Conservation (phyloP, 495 filamentous ascomycete species). For the Aspergillus indologenus region DNA sequence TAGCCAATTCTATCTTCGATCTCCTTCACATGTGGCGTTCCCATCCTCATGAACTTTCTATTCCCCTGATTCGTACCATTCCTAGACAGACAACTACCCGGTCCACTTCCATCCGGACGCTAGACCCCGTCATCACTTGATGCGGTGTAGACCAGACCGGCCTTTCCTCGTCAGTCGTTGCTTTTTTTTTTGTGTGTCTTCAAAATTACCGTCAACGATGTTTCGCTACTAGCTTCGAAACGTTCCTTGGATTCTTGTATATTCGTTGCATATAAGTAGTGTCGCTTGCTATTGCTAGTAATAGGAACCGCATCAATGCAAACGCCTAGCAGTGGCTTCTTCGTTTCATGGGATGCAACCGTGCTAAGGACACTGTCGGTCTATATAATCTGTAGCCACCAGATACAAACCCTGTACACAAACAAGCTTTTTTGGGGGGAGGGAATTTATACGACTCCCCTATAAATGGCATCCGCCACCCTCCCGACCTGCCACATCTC, state of each 20-base stretch:
- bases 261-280: constrained; percentile 7
- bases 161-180: neutral
- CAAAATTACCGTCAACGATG: constrained; percentile 1
- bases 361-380: neutral
- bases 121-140: neutral
- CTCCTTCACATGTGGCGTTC: constrained; percentile 19
- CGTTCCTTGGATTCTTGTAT: constrained; percentile 12
- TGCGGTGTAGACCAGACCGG: neutral
- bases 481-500: constrained; percentile 86
- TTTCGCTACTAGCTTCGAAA: neutral
- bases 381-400: neutral
- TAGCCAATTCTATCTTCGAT: constrained; percentile 18
- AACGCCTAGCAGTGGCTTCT: neutral
- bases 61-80: constrained; percentile 8
- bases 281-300: neutral
- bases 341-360: neutral
- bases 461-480: constrained; percentile 90
- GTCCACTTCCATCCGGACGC: neutral
- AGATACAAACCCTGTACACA: too few relatives aligned
- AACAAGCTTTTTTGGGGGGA: too few relatives aligned
- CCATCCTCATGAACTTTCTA: constrained; percentile 5
- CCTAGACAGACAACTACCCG: constrained; percentile 2
- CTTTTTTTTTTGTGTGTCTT: constrained; percentile 1
- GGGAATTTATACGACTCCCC: constrained; percentile 34
- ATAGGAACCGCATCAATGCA: neutral